Conservation (phyloP, 129 eudicot genomes). For the Pseudognaphalium luteoalbum region DNA sequence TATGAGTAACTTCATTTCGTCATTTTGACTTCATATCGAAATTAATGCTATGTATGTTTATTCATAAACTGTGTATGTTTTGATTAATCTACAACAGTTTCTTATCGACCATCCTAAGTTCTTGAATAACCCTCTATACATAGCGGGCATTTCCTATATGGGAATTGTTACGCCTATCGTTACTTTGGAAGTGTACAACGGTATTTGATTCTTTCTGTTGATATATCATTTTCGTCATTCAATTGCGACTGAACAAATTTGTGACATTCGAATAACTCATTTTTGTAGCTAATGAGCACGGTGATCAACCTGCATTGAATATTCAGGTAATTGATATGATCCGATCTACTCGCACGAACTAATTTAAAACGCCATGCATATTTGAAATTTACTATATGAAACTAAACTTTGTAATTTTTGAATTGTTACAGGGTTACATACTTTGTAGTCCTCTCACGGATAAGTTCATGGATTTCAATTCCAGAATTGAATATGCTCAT, state of each 20-base stretch:
- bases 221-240: not conserved
- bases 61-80: not conserved
- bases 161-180: conserved; percentile 35
- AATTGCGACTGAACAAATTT: not conserved
- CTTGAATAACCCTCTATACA: conserved; percentile 33
- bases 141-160: conserved; percentile 33
- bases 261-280: not conserved
- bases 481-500: conserved; percentile 38
- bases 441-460: conserved; percentile 40
- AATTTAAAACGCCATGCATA: not conserved
- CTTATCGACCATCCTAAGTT: conserved; percentile 41
- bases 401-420: conserved; percentile 1
- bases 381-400: not conserved
- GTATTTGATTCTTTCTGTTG: not conserved
- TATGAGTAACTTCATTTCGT: not conserved
- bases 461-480: conserved; percentile 34
- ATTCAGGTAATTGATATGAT: conserved; percentile 24
- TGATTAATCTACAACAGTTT: conserved; percentile 22
- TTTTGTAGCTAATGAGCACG: conserved; percentile 33
- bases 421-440: conserved; percentile 35
- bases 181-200: conserved; percentile 36
- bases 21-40: not conserved
- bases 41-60: not conserved
- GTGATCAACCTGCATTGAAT: conserved; percentile 37
- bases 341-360: not conserved